These are phyloP conservation scores for Lasiodiplodia gonubiensis DNA, from an alignment of 2,329 filamentous ascomycete species.

Conservation along the genomic window DNA sequence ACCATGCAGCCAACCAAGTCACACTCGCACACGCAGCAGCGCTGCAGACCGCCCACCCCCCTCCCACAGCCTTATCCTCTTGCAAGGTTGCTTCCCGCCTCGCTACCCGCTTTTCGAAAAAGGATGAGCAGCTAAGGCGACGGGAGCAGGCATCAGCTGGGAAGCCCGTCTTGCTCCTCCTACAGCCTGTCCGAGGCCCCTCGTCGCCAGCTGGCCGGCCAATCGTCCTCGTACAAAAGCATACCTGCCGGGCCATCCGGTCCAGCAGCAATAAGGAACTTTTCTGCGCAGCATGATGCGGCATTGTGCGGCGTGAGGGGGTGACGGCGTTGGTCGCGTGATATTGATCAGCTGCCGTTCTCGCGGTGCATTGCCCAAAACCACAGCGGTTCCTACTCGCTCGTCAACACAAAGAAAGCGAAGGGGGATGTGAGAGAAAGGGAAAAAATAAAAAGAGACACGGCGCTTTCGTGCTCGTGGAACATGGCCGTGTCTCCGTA, in stretches of 20 bases:
- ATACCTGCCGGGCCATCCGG: not conserved
- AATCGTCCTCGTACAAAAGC: not conserved
- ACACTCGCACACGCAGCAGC: constrained; percentile 16
- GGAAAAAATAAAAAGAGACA: constrained; percentile 27
- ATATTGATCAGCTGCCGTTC: not conserved
- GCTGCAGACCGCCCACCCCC: not conserved
- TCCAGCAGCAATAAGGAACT: not conserved
- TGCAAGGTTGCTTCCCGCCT: constrained; percentile 24
- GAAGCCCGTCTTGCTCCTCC: constrained; percentile 1
- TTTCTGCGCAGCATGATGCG: not conserved
- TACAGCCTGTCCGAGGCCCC: constrained; percentile 7
- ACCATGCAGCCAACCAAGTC: constrained; percentile 19
- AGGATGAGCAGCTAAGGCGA: constrained; percentile 18
- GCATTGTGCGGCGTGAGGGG: constrained; percentile 8
- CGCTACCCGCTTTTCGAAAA: constrained; percentile 26
- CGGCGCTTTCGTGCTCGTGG: constrained; percentile 17
- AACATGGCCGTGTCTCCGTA: constrained; percentile 11
- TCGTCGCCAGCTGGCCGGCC: not conserved
- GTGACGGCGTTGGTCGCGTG: constrained; percentile 9
- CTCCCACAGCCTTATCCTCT: constrained; percentile 1
- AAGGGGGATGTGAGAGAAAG: constrained; percentile 24
- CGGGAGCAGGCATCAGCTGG: constrained; percentile 7
- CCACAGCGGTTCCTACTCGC: not conserved
- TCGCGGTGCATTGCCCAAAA: constrained; percentile 14
- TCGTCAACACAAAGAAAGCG: not conserved